Percentiles rank a stretch among this genome's conserved stretches.
Conservation (phyloP, 2,329 filamentous ascomycete species). For the Xylariaceae sp. region DNA sequence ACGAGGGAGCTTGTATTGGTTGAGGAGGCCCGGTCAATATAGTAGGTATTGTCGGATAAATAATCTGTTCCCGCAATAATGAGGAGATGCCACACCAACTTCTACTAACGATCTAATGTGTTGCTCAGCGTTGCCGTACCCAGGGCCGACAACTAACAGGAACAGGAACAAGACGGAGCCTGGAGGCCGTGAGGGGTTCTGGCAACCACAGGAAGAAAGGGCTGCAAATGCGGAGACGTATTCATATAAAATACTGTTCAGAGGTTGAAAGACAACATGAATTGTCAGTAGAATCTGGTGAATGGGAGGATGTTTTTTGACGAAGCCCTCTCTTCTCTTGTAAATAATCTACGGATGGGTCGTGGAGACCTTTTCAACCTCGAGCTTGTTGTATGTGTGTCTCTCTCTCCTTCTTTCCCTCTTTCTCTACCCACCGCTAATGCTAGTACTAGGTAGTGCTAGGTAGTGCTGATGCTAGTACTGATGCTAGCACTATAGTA, state of each 20-base stretch:
- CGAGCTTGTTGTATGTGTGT: too few species aligned
- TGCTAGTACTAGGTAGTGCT: too few species aligned
- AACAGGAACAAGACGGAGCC: constrained; percentile 16
- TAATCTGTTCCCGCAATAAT: constrained; percentile 19
- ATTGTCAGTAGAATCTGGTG: too few species aligned
- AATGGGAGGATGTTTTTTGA: background rate
- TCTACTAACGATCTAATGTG: constrained; percentile 20
- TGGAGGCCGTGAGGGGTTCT: constrained; percentile 13
- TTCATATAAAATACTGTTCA: too few species aligned
- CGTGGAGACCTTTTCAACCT: constrained; percentile 12
- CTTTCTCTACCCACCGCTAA: too few species aligned
- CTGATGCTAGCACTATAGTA: too few species aligned
- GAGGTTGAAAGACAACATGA: too few species aligned
- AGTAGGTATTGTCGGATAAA: constrained; percentile 4
- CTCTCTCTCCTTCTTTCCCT: too few species aligned
- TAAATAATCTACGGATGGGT: constrained; percentile 3
- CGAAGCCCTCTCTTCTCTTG: constrained; percentile 12
- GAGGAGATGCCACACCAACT: constrained; percentile 10
- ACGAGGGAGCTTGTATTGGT: constrained; percentile 14
- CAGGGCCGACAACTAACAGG: constrained; percentile 10
- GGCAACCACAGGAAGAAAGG: background rate
- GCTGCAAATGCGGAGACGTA: background rate
- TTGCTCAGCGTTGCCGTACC: constrained; percentile 13
- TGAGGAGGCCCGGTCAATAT: constrained; percentile 19
- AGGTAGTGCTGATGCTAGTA: too few species aligned